Conservation (phyloP, 176 grass and related monocot genomes). For the Aechmea fasciata region DNA sequence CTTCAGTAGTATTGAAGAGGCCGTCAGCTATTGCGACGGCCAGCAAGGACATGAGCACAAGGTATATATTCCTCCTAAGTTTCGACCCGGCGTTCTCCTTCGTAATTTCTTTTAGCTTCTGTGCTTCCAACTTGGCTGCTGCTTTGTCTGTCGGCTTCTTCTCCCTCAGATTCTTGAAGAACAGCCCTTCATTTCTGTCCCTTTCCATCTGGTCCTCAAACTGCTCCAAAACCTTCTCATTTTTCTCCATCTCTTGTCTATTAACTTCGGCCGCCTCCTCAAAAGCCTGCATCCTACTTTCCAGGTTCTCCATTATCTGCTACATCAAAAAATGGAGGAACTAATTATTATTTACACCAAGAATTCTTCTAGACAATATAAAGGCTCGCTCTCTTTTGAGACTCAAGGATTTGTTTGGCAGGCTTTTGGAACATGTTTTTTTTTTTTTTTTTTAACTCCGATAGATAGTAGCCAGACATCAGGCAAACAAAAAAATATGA, state of each 20-base stretch:
- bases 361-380: background rate
- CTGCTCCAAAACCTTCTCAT: slow-evolving; percentile 71
- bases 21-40: slow-evolving; percentile 53
- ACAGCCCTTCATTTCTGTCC: slow-evolving; percentile 77
- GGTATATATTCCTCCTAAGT: slow-evolving; percentile 65
- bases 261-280: slow-evolving; percentile 63
- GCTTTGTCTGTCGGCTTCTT: slow-evolving; percentile 17
- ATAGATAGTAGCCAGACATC: no score
- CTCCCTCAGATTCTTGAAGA: slow-evolving; percentile 75
- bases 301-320: slow-evolving; percentile 78
- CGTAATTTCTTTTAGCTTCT: background rate
- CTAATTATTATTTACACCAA: background rate
- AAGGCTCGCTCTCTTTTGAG: background rate
- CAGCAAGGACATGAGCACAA: slow-evolving; percentile 69
- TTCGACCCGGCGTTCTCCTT: slow-evolving; percentile 39
- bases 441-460: no score
- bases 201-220: slow-evolving; percentile 67
- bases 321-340: slow-evolving; percentile 12
- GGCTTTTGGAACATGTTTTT: no score
- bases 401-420: no score
- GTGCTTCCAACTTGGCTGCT: background rate
- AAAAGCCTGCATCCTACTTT: slow-evolving; percentile 62
- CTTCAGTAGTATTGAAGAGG: slow-evolving; percentile 37
- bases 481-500: no score
- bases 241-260: slow-evolving; percentile 77